Evolutionary conservation across 345 rosid species (phyloP).

Genomic region (Eutrema heterophyllum): DNA sequence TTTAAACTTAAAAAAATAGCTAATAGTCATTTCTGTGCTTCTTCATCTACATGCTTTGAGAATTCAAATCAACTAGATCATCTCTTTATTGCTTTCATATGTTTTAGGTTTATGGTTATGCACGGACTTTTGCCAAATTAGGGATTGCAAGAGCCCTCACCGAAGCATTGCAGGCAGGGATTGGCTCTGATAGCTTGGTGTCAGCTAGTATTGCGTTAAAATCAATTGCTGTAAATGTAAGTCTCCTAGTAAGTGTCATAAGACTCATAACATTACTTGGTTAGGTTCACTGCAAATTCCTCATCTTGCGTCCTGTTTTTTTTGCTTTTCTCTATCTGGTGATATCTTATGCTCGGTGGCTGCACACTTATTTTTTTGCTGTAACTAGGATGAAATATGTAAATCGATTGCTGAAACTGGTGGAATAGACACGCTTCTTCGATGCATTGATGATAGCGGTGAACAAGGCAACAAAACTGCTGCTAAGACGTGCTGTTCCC

Average conservation of each 20-base stretch:
- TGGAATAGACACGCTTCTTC: constrained; percentile 73
- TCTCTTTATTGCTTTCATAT: constrained; percentile 17
- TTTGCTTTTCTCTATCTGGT: background rate
- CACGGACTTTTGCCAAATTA: constrained; percentile 74
- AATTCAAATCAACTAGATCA: background rate
- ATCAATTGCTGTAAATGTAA: constrained; percentile 85
- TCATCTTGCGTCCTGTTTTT: background rate
- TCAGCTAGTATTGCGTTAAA: constrained; percentile 77
- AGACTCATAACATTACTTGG: background rate
- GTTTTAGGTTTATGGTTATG: constrained; percentile 85
- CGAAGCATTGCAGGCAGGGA: constrained; percentile 61
- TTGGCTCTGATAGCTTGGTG: constrained; percentile 64
- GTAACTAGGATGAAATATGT: constrained; percentile 71
- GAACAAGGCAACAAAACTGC: constrained; percentile 68
- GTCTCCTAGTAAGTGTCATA: constrained; percentile 17
- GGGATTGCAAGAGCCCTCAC: constrained; percentile 72
- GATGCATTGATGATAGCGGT: constrained; percentile 70
- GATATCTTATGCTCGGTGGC: background rate
- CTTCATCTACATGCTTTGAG: constrained; percentile 2
- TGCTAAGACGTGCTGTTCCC: constrained; percentile 71
- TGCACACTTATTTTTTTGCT: background rate
- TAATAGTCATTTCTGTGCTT: background rate
- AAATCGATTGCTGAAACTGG: constrained; percentile 86
- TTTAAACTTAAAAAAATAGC: background rate
- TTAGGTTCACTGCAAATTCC: background rate